Conservation (phyloP, 164 flowering plant genomes). For the Warburgia ugandensis region DNA sequence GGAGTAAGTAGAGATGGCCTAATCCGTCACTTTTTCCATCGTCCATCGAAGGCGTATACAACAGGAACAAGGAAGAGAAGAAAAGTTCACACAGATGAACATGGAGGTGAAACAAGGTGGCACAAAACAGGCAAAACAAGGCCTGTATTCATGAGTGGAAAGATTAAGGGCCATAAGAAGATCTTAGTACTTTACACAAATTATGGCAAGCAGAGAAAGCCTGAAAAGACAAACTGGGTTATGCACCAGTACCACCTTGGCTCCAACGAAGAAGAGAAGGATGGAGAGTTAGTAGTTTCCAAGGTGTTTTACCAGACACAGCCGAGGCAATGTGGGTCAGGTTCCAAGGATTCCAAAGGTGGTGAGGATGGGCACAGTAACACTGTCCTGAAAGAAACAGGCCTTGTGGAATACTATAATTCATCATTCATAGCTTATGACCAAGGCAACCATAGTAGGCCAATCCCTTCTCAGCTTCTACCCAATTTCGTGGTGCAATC, state of each 20-base stretch:
- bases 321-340: conserved; percentile 72
- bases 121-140: conserved; percentile 96
- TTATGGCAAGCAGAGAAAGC: conserved; percentile 79
- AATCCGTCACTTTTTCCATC: conserved; percentile 87
- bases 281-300: conserved; percentile 83
- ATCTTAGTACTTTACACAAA: conserved; percentile 90
- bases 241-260: conserved; percentile 97
- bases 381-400: conserved; percentile 12
- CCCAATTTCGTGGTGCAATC: conserved; percentile 48
- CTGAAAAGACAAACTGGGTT: conserved; percentile 95
- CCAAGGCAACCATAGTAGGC: conserved; percentile 27
- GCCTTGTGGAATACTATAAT: conserved; percentile 35
- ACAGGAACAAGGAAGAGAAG: conserved; percentile 89
- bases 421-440: conserved; percentile 22
- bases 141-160: conserved; percentile 44
- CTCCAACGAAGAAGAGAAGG: conserved; percentile 81
- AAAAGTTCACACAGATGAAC: conserved; percentile 70
- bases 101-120: conserved; percentile 92
- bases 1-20: conserved; percentile 85
- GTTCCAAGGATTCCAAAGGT: conserved; percentile 10
- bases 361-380: background rate
- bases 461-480: conserved; percentile 39
- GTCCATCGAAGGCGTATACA: conserved; percentile 94
- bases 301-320: conserved; percentile 95
- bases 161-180: conserved; percentile 72